Base-by-base conservation (phyloP, 306 rosid genomes). In the Vigna nakashimae region DNA sequence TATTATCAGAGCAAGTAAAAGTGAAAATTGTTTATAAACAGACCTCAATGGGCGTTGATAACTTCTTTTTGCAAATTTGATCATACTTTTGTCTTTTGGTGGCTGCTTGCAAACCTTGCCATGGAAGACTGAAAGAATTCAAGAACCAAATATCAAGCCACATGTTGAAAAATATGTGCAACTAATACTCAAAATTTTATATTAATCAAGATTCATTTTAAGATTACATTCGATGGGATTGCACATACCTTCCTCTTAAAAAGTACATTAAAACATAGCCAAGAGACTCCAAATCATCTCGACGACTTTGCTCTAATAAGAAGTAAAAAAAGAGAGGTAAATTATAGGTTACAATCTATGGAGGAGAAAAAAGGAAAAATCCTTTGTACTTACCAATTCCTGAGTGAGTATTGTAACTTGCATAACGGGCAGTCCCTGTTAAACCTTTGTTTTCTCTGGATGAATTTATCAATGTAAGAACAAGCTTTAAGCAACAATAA, bases 361-460 rank as follows among this genome's bases (percentile, higher is more conserved):
- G 12, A 60, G 5, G 8, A n/a, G 7, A 79, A 51, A 42, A 14
- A 52, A 72, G 2, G 51, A 0, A 32, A 72, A 42, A 38, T 40
- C n/a, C 7, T 63, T 52, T 71, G 5, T 52, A 64, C 58, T 51
- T 36, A 79, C 83, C 83, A 72, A 79, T 72, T 79, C 83, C 95
- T 65, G 82, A 78, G 76, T 92, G 97, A 64, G 97, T 87, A 82
- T 89, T 89, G 81, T 86, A 84, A 80, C 97, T 92, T 50, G 96
- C 97, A 82, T 89, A 92, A 10, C 96, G 91, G 20, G 92, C 93
- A 42, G 97, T 90, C 68, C 97, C 97, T 48, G 96, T 90, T 52
- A 92, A 90, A 79, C 81, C 88, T 79, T 89, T 92, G 83, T 89
- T 90, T 83, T 90, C 96, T 74, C 97, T 92, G 90, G 74, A 78